Percentiles rank a stretch among this genome's conserved stretches.
Conservation (phyloP, 192 early-diverging fungal species). For the Umbelopsis vinacea region DNA sequence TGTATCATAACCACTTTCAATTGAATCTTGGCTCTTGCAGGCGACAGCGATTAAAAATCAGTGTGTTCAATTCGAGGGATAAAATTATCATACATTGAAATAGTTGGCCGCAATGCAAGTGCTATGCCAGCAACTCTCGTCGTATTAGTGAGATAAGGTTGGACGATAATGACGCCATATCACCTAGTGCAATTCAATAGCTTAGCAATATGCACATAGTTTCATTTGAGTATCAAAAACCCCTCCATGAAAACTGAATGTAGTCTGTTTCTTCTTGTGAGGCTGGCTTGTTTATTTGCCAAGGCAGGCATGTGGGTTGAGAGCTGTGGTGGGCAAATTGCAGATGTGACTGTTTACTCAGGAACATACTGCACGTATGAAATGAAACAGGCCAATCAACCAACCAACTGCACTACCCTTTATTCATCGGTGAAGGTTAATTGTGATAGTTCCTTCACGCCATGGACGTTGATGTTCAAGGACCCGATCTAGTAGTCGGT, state of each 20-base stretch:
- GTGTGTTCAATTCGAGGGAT: neutral
- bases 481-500: constrained; percentile 6
- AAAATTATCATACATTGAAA: neutral
- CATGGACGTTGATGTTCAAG: constrained; percentile 29
- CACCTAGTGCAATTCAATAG: no score
- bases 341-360: no score
- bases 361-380: neutral
- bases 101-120: no score
- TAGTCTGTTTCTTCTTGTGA: no score
- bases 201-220: no score
- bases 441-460: constrained; percentile 10
- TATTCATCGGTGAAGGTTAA: neutral
- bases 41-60: neutral
- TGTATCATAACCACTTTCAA: neutral
- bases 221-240: no score
- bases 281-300: no score
- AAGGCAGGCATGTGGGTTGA: no score
- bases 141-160: no score
- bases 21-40: neutral
- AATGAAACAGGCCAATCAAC: neutral
- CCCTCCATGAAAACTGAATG: no score
- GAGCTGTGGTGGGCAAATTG: no score
- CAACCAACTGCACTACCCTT: neutral
- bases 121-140: neutral
- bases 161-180: no score